These are phyloP conservation scores for Asparagopsis taxiformis DNA, from an alignment of 31 red algal species.

Conservation along the genomic window DNA sequence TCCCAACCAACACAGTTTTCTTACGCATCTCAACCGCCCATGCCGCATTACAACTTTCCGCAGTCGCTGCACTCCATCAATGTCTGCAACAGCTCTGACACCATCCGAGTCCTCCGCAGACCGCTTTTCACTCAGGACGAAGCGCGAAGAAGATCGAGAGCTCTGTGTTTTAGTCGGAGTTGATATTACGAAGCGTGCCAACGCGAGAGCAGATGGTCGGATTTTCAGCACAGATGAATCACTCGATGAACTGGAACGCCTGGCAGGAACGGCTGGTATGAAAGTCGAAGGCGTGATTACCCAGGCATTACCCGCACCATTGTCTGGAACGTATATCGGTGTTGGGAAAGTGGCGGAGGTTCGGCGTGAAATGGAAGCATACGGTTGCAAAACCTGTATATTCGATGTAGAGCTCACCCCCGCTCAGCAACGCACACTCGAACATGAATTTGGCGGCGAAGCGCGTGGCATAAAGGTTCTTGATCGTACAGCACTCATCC, in stretches of 20 bases:
- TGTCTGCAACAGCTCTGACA: not conserved
- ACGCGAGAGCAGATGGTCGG: constrained; percentile 1
- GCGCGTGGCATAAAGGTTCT: constrained; percentile 75
- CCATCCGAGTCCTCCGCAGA: constrained; percentile 19
- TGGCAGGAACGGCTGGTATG: constrained; percentile 87
- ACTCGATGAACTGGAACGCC: constrained; percentile 70
- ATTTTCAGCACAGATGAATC: constrained; percentile 60
- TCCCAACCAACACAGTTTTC: not conserved
- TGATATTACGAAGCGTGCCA: constrained; percentile 24
- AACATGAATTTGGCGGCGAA: constrained; percentile 75
- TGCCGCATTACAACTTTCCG: not conserved
- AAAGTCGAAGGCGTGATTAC: constrained; percentile 56
- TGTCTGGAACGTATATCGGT: constrained; percentile 83
- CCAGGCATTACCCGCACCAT: constrained; percentile 41
- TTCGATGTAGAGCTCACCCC: constrained; percentile 92
- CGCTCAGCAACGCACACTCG: constrained; percentile 83
- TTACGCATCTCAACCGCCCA: not conserved
- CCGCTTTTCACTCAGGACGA: constrained; percentile 13
- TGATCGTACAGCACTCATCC: constrained; percentile 93
- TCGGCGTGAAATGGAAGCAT: constrained; percentile 24
- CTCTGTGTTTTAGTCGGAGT: constrained; percentile 61
- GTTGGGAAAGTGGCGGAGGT: constrained; percentile 86
- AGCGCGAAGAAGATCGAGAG: constrained; percentile 38
- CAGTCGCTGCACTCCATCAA: not conserved
- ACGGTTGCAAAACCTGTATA: constrained; percentile 57